A percentile compares a stretch with the other conserved stretches of the same genome.
phyloP scores from a whole-genome alignment of 148 eudicot species.

The Suaeda aralocaspica region DNA sequence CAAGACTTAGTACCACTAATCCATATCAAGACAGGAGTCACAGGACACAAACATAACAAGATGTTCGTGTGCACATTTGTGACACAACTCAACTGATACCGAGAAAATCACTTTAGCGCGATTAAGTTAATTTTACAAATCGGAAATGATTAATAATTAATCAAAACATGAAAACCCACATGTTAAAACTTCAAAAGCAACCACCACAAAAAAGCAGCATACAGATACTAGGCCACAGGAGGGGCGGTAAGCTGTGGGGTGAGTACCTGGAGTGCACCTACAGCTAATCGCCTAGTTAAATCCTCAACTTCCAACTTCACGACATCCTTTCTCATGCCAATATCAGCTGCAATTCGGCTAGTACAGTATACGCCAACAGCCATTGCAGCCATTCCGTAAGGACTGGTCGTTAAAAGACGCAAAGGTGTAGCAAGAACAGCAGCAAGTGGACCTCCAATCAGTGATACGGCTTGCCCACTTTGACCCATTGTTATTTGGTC shows the following conservation, averaged over 20 bases:
- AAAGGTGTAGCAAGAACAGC: conserved; percentile 60
- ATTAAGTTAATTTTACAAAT: neutral
- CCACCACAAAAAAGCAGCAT: neutral
- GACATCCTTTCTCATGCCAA: conserved; percentile 79
- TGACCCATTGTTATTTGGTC: conserved; percentile 58
- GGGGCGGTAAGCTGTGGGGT: conserved; percentile 30
- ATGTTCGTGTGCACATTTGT: neutral
- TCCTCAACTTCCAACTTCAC: conserved; percentile 59
- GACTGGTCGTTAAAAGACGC: conserved; percentile 50
- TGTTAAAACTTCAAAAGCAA: neutral
- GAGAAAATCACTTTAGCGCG: neutral
- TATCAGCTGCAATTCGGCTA: conserved; percentile 69
- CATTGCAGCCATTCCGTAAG: conserved; percentile 62
- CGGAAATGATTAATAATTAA: neutral
- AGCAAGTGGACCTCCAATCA: conserved; percentile 67
- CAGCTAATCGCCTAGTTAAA: conserved; percentile 42
- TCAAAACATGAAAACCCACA: neutral
- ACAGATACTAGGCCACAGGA: conserved; percentile 16
- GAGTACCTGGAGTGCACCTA: conserved; percentile 38
- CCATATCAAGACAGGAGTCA: neutral
- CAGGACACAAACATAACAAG: neutral
- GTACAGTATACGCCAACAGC: conserved; percentile 70
- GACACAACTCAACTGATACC: neutral
- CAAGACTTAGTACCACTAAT: neutral
- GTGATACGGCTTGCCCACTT: conserved; percentile 70